Conservation (phyloP, 2,329 filamentous ascomycete species). For the Aspergillus versicolor region DNA sequence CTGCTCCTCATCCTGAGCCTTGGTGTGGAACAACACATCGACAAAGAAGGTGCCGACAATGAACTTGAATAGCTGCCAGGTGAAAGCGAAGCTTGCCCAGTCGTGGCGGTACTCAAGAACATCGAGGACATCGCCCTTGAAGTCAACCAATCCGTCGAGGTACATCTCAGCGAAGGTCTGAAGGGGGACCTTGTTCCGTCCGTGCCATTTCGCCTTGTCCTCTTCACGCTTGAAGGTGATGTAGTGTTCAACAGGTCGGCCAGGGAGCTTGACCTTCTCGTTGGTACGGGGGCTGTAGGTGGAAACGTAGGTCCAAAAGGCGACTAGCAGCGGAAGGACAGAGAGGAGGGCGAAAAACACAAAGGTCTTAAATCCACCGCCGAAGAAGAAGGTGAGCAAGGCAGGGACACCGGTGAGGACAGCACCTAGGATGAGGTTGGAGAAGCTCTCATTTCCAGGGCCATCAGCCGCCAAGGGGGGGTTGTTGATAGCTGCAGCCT, state of each 20-base stretch:
- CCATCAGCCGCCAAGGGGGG: constrained; percentile 88
- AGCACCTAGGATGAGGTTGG: constrained; percentile 72
- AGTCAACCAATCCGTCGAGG: constrained; percentile 89
- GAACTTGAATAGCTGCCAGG: constrained; percentile 77
- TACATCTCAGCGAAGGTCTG: constrained; percentile 98
- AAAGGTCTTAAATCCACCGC: constrained; percentile 82
- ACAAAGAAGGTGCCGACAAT: constrained; percentile 85
- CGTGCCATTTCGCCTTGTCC: constrained; percentile 47
- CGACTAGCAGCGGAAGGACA: constrained; percentile 73
- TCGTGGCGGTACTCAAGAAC: constrained; percentile 92
- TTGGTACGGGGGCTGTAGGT: constrained; percentile 83
- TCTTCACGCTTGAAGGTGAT: constrained; percentile 50
- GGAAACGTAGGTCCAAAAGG: constrained; percentile 79
- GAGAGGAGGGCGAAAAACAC: constrained; percentile 82
- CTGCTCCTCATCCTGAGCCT: constrained; percentile 95
- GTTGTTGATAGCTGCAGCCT: constrained; percentile 75
- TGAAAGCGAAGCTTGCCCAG: constrained; percentile 94
- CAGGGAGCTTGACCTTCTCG: constrained; percentile 84
- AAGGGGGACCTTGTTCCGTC: constrained; percentile 51
- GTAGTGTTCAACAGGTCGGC: constrained; percentile 87
- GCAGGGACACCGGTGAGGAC: constrained; percentile 70
- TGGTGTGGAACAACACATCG: constrained; percentile 88
- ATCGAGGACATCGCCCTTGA: constrained; percentile 90
- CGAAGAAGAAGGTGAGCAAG: constrained; percentile 78
- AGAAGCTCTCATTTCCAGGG: constrained; percentile 81